Evolutionary conservation across 1,139 yeast species (phyloP).

Genomic region (Pichia sorboxylosa): DNA sequence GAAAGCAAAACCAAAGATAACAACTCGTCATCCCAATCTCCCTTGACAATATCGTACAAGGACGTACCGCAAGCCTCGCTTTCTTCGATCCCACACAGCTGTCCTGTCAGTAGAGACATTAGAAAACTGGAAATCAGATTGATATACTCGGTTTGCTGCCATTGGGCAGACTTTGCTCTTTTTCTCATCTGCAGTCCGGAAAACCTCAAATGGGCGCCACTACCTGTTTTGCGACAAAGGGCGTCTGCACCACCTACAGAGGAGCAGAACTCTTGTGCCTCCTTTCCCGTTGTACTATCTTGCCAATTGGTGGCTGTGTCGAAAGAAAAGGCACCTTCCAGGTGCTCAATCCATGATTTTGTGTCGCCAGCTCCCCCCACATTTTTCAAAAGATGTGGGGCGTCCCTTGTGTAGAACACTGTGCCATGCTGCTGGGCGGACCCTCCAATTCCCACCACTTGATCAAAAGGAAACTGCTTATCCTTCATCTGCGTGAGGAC

Average conservation of each 20-base stretch:
- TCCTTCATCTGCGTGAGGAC: slow-evolving; percentile 44
- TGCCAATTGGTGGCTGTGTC: slow-evolving; percentile 85
- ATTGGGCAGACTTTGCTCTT: slow-evolving; percentile 44
- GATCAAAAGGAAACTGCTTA: slow-evolving; percentile 43
- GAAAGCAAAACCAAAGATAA: slow-evolving; percentile 42
- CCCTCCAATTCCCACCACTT: slow-evolving; percentile 66
- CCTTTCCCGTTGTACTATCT: slow-evolving; percentile 74
- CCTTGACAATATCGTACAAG: slow-evolving; percentile 52
- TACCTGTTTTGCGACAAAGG: slow-evolving; percentile 65
- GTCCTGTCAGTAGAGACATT: slow-evolving; percentile 59
- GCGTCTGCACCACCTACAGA: slow-evolving; percentile 52
- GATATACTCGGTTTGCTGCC: slow-evolving; percentile 43
- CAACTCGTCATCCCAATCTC: slow-evolving; percentile 42
- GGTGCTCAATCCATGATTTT: slow-evolving; percentile 22
- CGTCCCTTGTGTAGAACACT: slow-evolving; percentile 58
- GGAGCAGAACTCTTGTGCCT: slow-evolving; percentile 50
- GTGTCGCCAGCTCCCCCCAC: slow-evolving; percentile 27
- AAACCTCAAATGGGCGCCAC: slow-evolving; percentile 80
- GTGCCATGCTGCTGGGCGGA: slow-evolving; percentile 93
- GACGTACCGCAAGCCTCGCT: slow-evolving; percentile 93
- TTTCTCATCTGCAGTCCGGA: slow-evolving; percentile 86
- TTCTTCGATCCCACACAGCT: slow-evolving; percentile 55
- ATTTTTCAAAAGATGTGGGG: slow-evolving; percentile 29
- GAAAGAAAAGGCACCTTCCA: slow-evolving; percentile 43
- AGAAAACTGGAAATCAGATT: slow-evolving; percentile 72